Evolutionary conservation across 306 rosid species (phyloP), one percentile per base, ranked within the genome.

Genomic region (Hylodesmum podocarpum): DNA sequence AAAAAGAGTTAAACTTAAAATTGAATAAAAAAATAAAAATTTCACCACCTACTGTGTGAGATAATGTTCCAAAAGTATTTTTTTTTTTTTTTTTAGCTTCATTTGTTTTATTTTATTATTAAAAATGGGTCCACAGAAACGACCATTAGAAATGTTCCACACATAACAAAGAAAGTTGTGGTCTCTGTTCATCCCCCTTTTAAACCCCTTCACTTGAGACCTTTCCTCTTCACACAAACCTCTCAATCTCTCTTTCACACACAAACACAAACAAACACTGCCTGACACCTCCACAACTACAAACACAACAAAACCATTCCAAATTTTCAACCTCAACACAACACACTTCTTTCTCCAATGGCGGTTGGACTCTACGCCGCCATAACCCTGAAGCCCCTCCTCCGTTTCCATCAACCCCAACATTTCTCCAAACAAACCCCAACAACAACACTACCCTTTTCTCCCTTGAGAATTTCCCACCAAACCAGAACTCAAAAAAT

Each of bases 321-420:
- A 6, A 22, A 53, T 53, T 10, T 4, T 11, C 19, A 54, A 12
- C 65, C 1, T 33, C 72, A 24, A 16, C n/a, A 10, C 41, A 37
- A 39, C 37, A 12, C 50, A 0, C 22, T 58, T 63, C 69, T 10
- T 8, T 16, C 3, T 28, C 93, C 72, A 95, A 95, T 95, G 99
- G 97, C 97, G 88, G 90, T 69, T 39, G 89, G 92, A 70, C 69
- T 90, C 78, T 82, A 85, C 72, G 80, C 93, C 88, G 79, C 91
- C 79, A 15, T 83, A 68, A 40, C 84, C 68, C 54, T 85, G 15
- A 89, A 79, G 66, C 86, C 97, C 89, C 62, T 63, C 22, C 36
- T 83, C 80, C 87, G 86, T 40, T 70, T 76, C 76, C 50, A 80
- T 83, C 80, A 80, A 12, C 78, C 70, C 53, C 77, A n/a, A n/a